A percentile compares a stretch with the other conserved stretches of the same genome.
Evolutionary conservation across 164 flowering plant genomes (phyloP).

Genomic region (Cinnamomum chago): DNA sequence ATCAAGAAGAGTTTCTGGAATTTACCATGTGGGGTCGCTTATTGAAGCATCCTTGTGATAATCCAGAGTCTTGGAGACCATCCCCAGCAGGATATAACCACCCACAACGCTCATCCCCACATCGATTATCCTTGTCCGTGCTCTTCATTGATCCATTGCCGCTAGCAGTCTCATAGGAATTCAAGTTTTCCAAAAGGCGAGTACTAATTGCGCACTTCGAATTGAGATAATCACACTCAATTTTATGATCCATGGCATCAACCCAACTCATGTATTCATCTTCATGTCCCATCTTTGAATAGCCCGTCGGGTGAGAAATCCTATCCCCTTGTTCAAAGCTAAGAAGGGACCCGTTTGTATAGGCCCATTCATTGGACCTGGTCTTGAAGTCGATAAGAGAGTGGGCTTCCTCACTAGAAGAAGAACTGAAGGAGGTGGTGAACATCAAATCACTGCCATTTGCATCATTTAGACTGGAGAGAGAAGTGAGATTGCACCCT

Average conservation of each 20-base stretch:
- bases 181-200: conserved; percentile 27
- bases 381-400: conserved; percentile 47
- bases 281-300: conserved; percentile 10
- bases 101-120: conserved; percentile 23
- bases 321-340: conserved; percentile 44
- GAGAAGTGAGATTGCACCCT: conserved; percentile 25
- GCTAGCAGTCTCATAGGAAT: conserved; percentile 32
- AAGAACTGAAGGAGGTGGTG: conserved; percentile 4
- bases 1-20: no score
- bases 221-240: conserved; percentile 19
- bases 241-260: conserved; percentile 15
- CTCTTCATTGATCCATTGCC: conserved; percentile 10
- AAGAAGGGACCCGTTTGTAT: conserved; percentile 40
- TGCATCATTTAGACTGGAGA: conserved; percentile 29
- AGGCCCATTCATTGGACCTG: conserved; percentile 22
- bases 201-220: conserved; percentile 11
- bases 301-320: conserved; percentile 1
- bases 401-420: conserved; percentile 26
- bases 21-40: conserved; percentile 56
- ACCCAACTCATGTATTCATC: conserved; percentile 41
- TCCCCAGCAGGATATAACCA: conserved; percentile 41
- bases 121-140: conserved; percentile 15
- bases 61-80: conserved; percentile 22
- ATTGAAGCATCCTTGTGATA: conserved; percentile 22
- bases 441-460: conserved; percentile 23